Evolutionary conservation across 495 filamentous ascomycete genomes (phyloP).

Genomic region (Neurospora sp.): DNA sequence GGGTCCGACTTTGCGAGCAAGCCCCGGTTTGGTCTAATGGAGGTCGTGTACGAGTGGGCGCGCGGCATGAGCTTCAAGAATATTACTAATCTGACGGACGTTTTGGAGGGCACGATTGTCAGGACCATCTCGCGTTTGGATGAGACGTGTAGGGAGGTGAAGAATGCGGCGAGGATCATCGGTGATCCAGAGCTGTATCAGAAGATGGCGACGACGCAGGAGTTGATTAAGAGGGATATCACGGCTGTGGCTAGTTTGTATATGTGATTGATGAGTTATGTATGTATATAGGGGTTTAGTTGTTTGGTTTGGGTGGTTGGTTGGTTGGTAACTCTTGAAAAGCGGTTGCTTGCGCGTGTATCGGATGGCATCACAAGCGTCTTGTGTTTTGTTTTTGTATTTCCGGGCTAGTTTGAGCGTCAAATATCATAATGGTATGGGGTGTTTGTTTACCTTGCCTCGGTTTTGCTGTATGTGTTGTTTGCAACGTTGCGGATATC

Average conservation of each 20-base stretch:
- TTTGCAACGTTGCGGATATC: neutral
- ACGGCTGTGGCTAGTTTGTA: slow-evolving; percentile 83
- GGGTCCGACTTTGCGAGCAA: slow-evolving; percentile 81
- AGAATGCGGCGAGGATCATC: slow-evolving; percentile 91
- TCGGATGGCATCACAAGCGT: neutral
- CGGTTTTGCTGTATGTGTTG: neutral
- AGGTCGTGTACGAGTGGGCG: slow-evolving; percentile 98
- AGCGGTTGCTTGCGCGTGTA: neutral
- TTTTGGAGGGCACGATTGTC: slow-evolving; percentile 94
- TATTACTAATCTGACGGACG: slow-evolving; percentile 92
- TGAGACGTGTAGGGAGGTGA: slow-evolving; percentile 94
- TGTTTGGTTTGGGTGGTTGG: neutral
- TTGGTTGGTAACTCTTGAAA: neutral
- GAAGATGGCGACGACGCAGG: slow-evolving; percentile 95
- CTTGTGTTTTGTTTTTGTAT: neutral
- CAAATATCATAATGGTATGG: neutral
- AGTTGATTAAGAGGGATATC: slow-evolving; percentile 93
- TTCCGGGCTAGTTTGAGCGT: neutral
- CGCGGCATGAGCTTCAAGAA: slow-evolving; percentile 96
- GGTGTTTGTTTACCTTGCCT: neutral
- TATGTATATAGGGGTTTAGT: neutral
- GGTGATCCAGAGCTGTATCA: slow-evolving; percentile 88
- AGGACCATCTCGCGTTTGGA: slow-evolving; percentile 84
- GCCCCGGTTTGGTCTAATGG: slow-evolving; percentile 84
- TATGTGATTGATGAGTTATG: slow-evolving; percentile 37